Percentiles rank a stretch among this genome's conserved stretches.
phyloP scores from a whole-genome alignment of 2,329 filamentous ascomycete species.

The Aspergillus pseudoglaucus region DNA sequence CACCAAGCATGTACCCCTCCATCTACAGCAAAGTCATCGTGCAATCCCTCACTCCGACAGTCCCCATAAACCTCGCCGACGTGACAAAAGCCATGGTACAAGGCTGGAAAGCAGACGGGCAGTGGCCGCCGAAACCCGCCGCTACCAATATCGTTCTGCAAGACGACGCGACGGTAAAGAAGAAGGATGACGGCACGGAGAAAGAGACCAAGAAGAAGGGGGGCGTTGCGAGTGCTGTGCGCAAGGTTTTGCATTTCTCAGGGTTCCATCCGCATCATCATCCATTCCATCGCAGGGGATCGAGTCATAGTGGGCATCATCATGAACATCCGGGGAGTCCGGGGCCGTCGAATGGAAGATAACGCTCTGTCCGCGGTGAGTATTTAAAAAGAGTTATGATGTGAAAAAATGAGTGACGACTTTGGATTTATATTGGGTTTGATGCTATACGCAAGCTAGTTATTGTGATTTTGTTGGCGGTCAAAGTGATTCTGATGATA shows the following conservation, averaged over 20 bases:
- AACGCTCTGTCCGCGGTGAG: background rate
- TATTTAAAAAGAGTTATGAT: background rate
- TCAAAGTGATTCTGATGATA: background rate
- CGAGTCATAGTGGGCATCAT: conserved; percentile 13
- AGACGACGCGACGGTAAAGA: conserved; percentile 21
- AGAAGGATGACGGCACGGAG: conserved; percentile 8
- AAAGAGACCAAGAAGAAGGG: conserved; percentile 9
- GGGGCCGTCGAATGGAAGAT: background rate
- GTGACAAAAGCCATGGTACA: conserved; percentile 74
- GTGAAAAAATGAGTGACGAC: background rate
- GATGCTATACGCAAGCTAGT: background rate
- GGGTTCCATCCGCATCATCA: conserved; percentile 24
- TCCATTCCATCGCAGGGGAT: conserved; percentile 33
- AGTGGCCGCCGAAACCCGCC: conserved; percentile 71
- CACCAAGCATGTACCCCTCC: conserved; percentile 64
- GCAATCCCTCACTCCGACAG: conserved; percentile 70
- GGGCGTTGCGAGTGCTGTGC: conserved; percentile 34
- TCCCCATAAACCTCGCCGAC: conserved; percentile 80
- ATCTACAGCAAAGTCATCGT: conserved; percentile 87
- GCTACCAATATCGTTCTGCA: conserved; percentile 23
- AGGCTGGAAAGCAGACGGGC: conserved; percentile 87
- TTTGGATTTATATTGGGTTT: background rate
- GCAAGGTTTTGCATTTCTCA: conserved; percentile 35
- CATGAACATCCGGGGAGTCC: background rate
- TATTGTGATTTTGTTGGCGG: background rate